Conservation (phyloP, 352 stramenopile genomes). For the Thalassiosira allenii region DNA sequence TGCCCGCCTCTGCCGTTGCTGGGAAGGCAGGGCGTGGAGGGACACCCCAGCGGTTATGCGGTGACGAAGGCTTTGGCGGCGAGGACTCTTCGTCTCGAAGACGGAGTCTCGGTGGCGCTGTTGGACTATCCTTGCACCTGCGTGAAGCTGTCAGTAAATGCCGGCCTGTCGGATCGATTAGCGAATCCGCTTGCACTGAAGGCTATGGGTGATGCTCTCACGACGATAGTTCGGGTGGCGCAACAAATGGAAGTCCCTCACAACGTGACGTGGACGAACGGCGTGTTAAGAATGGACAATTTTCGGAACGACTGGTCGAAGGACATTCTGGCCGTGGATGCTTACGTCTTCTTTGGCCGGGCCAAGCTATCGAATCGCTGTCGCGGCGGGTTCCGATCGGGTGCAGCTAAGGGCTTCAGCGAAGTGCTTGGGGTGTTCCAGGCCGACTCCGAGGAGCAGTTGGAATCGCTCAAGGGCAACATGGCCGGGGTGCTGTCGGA, state of each 20-base stretch:
- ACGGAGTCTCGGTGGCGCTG: slow-evolving; percentile 52
- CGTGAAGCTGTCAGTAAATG: slow-evolving; percentile 54
- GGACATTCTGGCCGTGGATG: slow-evolving; percentile 28
- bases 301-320: neutral
- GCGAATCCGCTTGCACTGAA: slow-evolving; percentile 9
- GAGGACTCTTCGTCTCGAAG: slow-evolving; percentile 22
- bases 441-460: slow-evolving; percentile 54
- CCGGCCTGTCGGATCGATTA: neutral
- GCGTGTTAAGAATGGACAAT: neutral
- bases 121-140: slow-evolving; percentile 72
- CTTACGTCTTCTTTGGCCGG: slow-evolving; percentile 68
- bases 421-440: slow-evolving; percentile 78
- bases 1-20: slow-evolving; percentile 44
- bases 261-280: slow-evolving; percentile 57
- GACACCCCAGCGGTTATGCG: slow-evolving; percentile 19
- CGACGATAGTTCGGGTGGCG: slow-evolving; percentile 41
- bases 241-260: slow-evolving; percentile 58
- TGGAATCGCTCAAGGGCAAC: slow-evolving; percentile 10
- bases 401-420: slow-evolving; percentile 49
- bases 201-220: slow-evolving; percentile 39
- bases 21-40: slow-evolving; percentile 9
- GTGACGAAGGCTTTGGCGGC: slow-evolving; percentile 26
- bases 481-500: slow-evolving; percentile 7
- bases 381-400: neutral
- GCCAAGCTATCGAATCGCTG: slow-evolving; percentile 27